Base-by-base conservation (phyloP, 768 basidiomycete genomes). In the Chalciporus sphaerocephalus region DNA sequence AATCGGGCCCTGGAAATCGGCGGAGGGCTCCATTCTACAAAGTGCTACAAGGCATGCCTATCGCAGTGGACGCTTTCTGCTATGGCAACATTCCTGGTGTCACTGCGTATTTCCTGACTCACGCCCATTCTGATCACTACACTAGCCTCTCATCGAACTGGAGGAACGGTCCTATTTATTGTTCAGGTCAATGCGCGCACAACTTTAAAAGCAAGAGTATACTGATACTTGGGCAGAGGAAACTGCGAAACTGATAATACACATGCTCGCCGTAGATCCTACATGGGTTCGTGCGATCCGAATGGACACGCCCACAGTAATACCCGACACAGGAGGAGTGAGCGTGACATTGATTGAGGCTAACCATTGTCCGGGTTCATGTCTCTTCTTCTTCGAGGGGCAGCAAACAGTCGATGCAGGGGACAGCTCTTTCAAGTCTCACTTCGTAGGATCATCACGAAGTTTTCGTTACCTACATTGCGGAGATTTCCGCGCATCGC, bases 301-400 rank as follows among this genome's bases (percentile, higher is more conserved):
- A 1, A 80, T 92, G 77, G 80, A 96, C 63, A 70, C 70, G 0
- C 76, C 91, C 0, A 84, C 80, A 0, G 61, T 80, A 25, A 74
- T 96, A 44, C 91, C 95, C 1, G 68, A 88, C 53, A 91, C 92
- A 0, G 80, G 81, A 21, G 93, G 93, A 2, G 90, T 97, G 27
- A 72, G 69, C 28, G 94, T 97, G 5, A 97, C 92, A 2, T 79
- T 94, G 32, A 92, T 99, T n/a, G 91, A 96, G 58, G 96, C 95
- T 9, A 98, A 99, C 62, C 96, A 98, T 60, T 97, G 95, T 76
- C 96, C 96, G 5, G 96, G 96, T 4, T 96, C 93, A 2, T 91
- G 84, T 47, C 71, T 99, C 20, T 98, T 97, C 67, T 74, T 95
- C 25, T 98, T 93, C 56, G 92, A 97, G 67, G 95, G 96, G 6